A percentile compares a stretch with the other conserved stretches of the same genome.
These are phyloP conservation scores for Lichtheimia ramosa DNA, from an alignment of 371 early-diverging fungal genomes.

Conservation along the genomic window DNA sequence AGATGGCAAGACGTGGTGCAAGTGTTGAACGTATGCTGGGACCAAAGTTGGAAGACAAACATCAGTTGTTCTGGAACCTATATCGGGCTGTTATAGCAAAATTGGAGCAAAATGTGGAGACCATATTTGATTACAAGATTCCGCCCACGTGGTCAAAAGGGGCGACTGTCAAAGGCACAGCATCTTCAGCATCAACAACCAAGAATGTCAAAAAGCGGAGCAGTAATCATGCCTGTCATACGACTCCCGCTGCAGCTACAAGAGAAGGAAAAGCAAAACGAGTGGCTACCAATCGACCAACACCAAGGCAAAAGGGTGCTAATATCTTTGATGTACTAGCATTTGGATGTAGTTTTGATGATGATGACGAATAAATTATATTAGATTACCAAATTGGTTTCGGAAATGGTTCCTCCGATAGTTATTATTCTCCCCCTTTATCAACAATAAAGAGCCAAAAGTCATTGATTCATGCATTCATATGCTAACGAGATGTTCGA, in stretches of 20 bases:
- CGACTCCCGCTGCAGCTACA: not conserved
- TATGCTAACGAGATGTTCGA: not conserved
- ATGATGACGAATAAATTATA: conserved; percentile 1
- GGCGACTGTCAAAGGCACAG: not conserved
- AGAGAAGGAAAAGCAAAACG: not conserved
- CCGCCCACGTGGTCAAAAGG: not conserved
- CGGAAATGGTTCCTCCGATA: not conserved
- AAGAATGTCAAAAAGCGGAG: conserved; percentile 16
- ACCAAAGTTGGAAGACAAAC: conserved; percentile 4
- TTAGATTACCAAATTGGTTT: not conserved
- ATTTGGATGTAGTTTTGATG: conserved; percentile 43
- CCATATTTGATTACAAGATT: conserved; percentile 29
- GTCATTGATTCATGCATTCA: no score
- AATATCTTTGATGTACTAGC: conserved; percentile 38
- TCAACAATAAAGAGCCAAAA: no score
- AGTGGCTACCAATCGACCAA: conserved; percentile 3
- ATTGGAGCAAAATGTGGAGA: conserved; percentile 11
- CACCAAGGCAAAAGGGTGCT: conserved; percentile 10
- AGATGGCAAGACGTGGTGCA: conserved; percentile 28
- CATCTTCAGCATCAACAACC: not conserved
- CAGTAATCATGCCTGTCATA: conserved; percentile 8
- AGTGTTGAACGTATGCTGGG: conserved; percentile 25
- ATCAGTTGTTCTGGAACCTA: conserved; percentile 12
- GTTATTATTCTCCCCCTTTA: no score
- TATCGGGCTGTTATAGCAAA: conserved; percentile 20